phyloP scores from a whole-genome alignment of 2,329 filamentous ascomycete species.

The Gliomastix tumulicola region DNA sequence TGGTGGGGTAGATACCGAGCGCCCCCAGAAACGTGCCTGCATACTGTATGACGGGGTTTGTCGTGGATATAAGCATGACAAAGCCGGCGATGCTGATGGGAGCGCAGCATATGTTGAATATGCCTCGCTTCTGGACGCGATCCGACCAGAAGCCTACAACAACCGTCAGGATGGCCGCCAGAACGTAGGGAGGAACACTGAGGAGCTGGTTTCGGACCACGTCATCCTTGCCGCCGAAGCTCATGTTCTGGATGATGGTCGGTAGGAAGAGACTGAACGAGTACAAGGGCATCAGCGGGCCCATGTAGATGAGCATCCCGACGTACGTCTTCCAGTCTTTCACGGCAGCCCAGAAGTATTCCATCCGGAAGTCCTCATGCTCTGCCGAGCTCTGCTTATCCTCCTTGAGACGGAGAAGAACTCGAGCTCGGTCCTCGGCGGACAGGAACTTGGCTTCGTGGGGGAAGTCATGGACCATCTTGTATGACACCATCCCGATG shows the following conservation, averaged over 20 bases:
- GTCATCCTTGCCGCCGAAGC: constrained; percentile 24
- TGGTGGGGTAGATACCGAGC: constrained; percentile 80
- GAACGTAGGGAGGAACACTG: constrained; percentile 37
- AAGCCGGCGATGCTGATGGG: constrained; percentile 72
- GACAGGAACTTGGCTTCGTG: constrained; percentile 68
- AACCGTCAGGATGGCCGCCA: constrained; percentile 28
- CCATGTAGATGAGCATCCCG: constrained; percentile 73
- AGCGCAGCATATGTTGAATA: constrained; percentile 72
- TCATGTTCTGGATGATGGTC: constrained; percentile 59
- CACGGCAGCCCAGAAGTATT: constrained; percentile 64
- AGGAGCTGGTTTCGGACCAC: constrained; percentile 31
- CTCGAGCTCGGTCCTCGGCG: constrained; percentile 61
- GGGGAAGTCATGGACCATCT: constrained; percentile 78
- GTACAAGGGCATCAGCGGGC: constrained; percentile 64
- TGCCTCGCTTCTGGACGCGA: constrained; percentile 61
- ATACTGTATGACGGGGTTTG: constrained; percentile 64
- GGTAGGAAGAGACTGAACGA: constrained; percentile 74
- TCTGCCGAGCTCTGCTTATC: constrained; percentile 71
- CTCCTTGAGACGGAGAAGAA: constrained; percentile 60
- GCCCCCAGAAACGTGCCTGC: constrained; percentile 79
- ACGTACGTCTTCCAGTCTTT: constrained; percentile 82
- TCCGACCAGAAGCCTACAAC: constrained; percentile 63
- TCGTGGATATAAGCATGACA: constrained; percentile 64
- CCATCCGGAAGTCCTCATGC: constrained; percentile 67
- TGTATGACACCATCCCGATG: constrained; percentile 62